Conservation (phyloP, 139 green algal species). For the Chlorella sorokiniana region DNA sequence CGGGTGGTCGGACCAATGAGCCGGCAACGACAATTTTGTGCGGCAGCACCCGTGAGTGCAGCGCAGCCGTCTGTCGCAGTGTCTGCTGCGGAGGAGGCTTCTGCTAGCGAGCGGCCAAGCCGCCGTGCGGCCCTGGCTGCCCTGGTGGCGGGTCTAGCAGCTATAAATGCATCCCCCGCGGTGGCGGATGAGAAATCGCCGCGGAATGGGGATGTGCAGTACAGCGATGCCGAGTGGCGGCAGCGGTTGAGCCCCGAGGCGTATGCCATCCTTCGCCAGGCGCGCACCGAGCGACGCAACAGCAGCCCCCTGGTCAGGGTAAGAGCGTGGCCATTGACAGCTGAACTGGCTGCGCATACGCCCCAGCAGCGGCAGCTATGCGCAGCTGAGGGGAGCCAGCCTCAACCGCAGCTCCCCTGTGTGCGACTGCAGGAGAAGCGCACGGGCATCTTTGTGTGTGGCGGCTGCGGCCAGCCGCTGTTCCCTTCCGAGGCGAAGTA, state of each 20-base stretch:
- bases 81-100: background rate
- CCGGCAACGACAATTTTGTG: no score
- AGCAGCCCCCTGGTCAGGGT: constrained; percentile 25
- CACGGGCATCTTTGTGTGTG: constrained; percentile 60
- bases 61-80: no score
- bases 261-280: constrained; percentile 72
- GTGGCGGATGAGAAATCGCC: background rate
- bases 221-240: constrained; percentile 58
- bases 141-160: constrained; percentile 27
- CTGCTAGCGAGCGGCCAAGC: background rate
- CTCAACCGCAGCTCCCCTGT: no score
- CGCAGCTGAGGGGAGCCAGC: no score
- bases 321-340: background rate
- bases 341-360: background rate
- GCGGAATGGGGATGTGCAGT: background rate
- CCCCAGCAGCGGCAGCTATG: background rate
- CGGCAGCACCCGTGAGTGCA: no score
- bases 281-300: constrained; percentile 65
- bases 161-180: background rate
- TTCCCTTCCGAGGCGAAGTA: constrained; percentile 70
- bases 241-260: constrained; percentile 43
- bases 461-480: constrained; percentile 57
- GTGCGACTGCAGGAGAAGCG: constrained; percentile 41
- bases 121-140: constrained; percentile 16
- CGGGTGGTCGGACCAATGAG: no score